Evolutionary conservation across 345 rosid genomes (phyloP).

Genomic region (Populus ilicifolia): DNA sequence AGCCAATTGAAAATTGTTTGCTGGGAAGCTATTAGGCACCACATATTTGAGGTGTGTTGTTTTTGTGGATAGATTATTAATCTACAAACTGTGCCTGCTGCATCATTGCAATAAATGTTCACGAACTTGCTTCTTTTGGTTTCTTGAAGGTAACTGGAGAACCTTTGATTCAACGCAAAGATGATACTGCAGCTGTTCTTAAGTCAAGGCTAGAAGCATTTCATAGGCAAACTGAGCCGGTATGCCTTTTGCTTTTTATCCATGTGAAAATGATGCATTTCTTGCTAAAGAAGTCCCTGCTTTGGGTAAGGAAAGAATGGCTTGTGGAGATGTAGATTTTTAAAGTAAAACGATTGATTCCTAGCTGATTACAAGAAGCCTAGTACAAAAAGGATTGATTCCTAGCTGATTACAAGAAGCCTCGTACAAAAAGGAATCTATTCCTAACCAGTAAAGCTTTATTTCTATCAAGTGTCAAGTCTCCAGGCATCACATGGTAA

Average conservation of each 20-base stretch:
- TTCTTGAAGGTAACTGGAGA: conserved; percentile 75
- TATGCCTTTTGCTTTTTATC: conserved; percentile 24
- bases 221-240: conserved; percentile 88
- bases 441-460: background rate
- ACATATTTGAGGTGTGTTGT: background rate
- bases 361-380: too few species aligned
- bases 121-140: conserved; percentile 2
- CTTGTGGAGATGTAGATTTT: too few species aligned
- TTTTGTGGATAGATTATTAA: background rate
- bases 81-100: background rate
- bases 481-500: background rate
- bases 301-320: too few species aligned
- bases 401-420: too few species aligned
- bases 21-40: background rate
- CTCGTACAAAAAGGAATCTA: too few species aligned
- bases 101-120: background rate
- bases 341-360: too few species aligned
- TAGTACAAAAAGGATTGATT: too few species aligned
- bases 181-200: conserved; percentile 86
- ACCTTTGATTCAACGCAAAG: conserved; percentile 85
- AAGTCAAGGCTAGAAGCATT: conserved; percentile 83
- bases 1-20: background rate
- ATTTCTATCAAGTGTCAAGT: background rate
- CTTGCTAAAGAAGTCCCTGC: background rate
- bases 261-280: background rate